These are phyloP conservation scores for Metarhizium rileyi DNA, from an alignment of 2,329 filamentous ascomycete species.

Conservation along the genomic window DNA sequence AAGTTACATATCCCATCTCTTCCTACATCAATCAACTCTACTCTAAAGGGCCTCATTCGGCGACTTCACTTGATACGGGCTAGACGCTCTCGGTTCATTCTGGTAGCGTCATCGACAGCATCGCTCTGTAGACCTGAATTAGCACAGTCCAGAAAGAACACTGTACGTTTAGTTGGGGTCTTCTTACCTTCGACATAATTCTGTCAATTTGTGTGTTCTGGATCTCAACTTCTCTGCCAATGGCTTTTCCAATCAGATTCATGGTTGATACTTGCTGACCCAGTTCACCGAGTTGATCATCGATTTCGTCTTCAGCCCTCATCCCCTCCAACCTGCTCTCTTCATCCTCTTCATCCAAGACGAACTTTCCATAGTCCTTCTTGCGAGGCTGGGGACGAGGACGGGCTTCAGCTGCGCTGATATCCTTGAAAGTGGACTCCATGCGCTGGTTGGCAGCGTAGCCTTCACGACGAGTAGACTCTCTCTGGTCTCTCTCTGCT, in stretches of 20 bases:
- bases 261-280: slow-evolving; percentile 60
- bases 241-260: slow-evolving; percentile 64
- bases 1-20: background rate
- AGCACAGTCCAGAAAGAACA: slow-evolving; percentile 13
- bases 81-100: slow-evolving; percentile 64
- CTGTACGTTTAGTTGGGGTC: background rate
- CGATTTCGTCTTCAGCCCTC: slow-evolving; percentile 44
- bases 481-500: slow-evolving; percentile 54
- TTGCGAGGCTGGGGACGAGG: slow-evolving; percentile 23
- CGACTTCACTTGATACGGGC: slow-evolving; percentile 43
- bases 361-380: slow-evolving; percentile 52
- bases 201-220: slow-evolving; percentile 69
- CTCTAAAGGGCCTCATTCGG: background rate
- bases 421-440: slow-evolving; percentile 38
- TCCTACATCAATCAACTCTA: background rate
- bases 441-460: slow-evolving; percentile 43
- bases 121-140: slow-evolving; percentile 54
- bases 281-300: slow-evolving; percentile 53
- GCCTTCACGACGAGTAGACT: slow-evolving; percentile 46
- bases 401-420: slow-evolving; percentile 18
- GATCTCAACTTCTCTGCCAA: slow-evolving; percentile 62
- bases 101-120: slow-evolving; percentile 70
- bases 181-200: slow-evolving; percentile 65
- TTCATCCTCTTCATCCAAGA: slow-evolving; percentile 61
- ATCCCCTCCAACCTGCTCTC: slow-evolving; percentile 19